Base-by-base conservation (phyloP, 1,139 yeast genomes). In the Kluyveromyces sp. region DNA sequence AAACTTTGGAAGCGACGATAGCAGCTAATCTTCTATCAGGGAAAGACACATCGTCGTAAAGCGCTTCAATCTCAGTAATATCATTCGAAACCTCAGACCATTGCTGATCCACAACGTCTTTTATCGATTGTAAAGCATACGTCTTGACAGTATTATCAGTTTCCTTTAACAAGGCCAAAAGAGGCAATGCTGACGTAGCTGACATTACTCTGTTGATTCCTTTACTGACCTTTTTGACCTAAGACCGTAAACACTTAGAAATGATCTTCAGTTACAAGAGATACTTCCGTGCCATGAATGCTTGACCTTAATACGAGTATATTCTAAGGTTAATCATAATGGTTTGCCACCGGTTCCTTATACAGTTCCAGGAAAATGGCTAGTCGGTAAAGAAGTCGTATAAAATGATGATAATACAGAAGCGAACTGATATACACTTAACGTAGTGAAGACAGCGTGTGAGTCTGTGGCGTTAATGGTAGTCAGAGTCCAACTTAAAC, bases 51-150 rank as follows among this genome's bases (percentile, higher is more conserved):
- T 92, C 96, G 66, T 92, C 98, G 59, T 83, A 88, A 44, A 92
- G 71, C 51, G 87, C 95, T 68, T 92, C 98, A 59, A 87, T 72
- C 49, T 84, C 92, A 38, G 86, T 72, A 52, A 92, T 78, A 60
- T 77, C 81, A 66, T 92, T 94, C 49, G 98, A 95, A 48, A 94
- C 85, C 69, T 92, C 98, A 2, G 97, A 89, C 99, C 99, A 92
- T 52, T 87, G 74, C 64, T 86, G 89, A 68, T 88, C 95, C 45
- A 88, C 96, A 46, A 84, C 77, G 32, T 71, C 77, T 61, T 88
- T 85, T 54, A 92, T 77, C 26, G 95, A 82, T 49, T 80, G 71
- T 59, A 92, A 74, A 15, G 98, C 98, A 63, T 87, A 85, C 30
- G 83, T 72, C 65, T 88, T 92, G 54, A 94, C 77, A 45, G 76